These are phyloP conservation scores for Curvularia verruculosa DNA, from an alignment of 2,329 filamentous ascomycete species.

Conservation along the genomic window DNA sequence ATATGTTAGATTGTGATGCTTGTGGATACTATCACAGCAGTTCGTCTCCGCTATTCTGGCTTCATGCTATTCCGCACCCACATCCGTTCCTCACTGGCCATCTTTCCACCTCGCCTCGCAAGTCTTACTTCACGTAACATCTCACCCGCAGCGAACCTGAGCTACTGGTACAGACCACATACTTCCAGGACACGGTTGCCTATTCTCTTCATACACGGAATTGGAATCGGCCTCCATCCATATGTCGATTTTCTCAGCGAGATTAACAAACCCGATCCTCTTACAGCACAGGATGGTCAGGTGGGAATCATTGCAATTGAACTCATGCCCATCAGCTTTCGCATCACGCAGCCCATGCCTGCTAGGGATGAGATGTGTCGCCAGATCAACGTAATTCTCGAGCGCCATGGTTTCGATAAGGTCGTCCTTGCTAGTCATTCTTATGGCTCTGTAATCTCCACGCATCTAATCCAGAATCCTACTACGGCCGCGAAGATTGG, in stretches of 20 bases:
- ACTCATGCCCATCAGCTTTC: conserved; percentile 68
- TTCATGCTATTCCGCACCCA: conserved; percentile 61
- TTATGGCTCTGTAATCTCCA: conserved; percentile 68
- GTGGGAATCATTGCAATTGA: conserved; percentile 71
- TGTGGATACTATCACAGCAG: conserved; percentile 55
- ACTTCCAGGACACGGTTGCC: conserved; percentile 63
- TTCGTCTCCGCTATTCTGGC: conserved; percentile 55
- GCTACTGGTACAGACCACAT: conserved; percentile 72
- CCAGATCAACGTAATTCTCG: conserved; percentile 64
- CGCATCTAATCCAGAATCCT: conserved; percentile 64
- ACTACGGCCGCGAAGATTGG: conserved; percentile 55
- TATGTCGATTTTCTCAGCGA: conserved; percentile 64
- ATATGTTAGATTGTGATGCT: conserved; percentile 54
- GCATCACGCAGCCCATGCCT: conserved; percentile 63
- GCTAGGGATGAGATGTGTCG: conserved; percentile 60
- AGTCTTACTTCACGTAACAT: conserved; percentile 53
- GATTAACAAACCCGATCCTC: conserved; percentile 50
- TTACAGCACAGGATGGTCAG: conserved; percentile 49
- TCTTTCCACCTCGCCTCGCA: conserved; percentile 66
- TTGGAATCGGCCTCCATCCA: conserved; percentile 70
- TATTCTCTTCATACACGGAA: conserved; percentile 72
- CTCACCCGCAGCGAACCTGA: conserved; percentile 59
- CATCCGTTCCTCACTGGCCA: conserved; percentile 52
- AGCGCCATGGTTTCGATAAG: conserved; percentile 62
- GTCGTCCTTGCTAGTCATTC: conserved; percentile 67